Evolutionary conservation across 306 rosid genomes (phyloP), one percentile per base, ranked within the genome.

Genomic region (Styphnolobium japonicum): DNA sequence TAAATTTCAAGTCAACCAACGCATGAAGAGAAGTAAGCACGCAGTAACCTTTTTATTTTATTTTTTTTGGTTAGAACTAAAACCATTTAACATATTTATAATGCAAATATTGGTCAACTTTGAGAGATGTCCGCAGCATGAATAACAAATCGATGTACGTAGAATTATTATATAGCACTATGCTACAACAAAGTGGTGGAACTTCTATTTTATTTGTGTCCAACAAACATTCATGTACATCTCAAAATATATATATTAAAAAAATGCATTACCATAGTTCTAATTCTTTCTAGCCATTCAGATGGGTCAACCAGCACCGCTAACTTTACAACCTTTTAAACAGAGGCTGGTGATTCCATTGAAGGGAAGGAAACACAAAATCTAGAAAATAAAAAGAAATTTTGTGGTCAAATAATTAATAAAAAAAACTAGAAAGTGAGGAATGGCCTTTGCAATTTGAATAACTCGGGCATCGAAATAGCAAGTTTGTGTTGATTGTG

Each of bases 171-270:
- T 67, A 75, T 34, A 74, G 80, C 82, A 71, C 65, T 29, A 76
- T 71, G 64, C 51, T 29, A 12, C 79, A 49, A 78, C 83, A 42
- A 79, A 53, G 82, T 21, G 78, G 22, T 21, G 36, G 23, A 10
- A 62, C 18, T 67, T 73, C 31, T 56, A 25, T 69, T 77, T 62
- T 68, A 78, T 52, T 63, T 61, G 73, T 72, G 69, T 60, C 78
- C 66, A 78, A 78, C 82, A 74, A 65, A 71, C 63, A 78, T 74
- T 62, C 68, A 73, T 46, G 86, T 66, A 78, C 58, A 52, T 66
- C 56, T 53, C 57, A 49, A 8, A 12, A 72, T 74, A 55, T 10
- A 6, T 14, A 31, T 5, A 27, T 15, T 15, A 15, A 40, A 55
- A 72, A 0, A 46, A 49, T 64, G 80, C 25, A 67, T 75, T 0